phyloP scores from a whole-genome alignment of 2,329 filamentous ascomycete species.

The Sphaerostilbella broomeana region DNA sequence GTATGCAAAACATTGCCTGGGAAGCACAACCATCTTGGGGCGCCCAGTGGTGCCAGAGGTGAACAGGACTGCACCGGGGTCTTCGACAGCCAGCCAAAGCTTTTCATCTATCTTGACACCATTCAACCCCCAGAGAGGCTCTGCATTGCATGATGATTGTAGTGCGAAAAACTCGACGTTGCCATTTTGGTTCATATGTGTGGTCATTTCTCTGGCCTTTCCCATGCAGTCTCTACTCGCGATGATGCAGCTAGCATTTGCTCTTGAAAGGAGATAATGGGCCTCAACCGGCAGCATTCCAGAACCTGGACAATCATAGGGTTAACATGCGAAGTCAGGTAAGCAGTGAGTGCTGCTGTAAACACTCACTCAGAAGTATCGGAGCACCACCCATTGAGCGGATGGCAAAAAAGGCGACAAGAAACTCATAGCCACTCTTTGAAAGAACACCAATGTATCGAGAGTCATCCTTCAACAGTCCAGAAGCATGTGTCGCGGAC shows the following conservation, averaged over 20 bases:
- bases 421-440: constrained; percentile 17
- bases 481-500: not conserved
- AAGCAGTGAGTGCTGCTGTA: not conserved
- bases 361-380: constrained; percentile 11
- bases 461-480: constrained; percentile 2
- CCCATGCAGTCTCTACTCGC: not conserved
- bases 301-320: not conserved
- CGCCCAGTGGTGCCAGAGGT: constrained; percentile 72
- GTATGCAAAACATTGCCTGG: constrained; percentile 2
- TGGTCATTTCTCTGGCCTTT: not conserved
- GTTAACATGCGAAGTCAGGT: not conserved
- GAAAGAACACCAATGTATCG: constrained; percentile 12
- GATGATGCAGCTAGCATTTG: constrained; percentile 6
- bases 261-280: constrained; percentile 3
- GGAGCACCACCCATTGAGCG: constrained; percentile 15
- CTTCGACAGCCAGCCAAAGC: not conserved
- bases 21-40: constrained; percentile 68
- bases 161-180: not conserved
- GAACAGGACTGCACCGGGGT: constrained; percentile 19
- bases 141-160: constrained; percentile 2
- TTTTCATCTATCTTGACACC: constrained; percentile 3
- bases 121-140: not conserved
- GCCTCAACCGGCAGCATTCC: constrained; percentile 12
- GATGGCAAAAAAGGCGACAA: constrained; percentile 18
- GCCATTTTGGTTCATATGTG: not conserved